A percentile compares a stretch with the other conserved stretches of the same genome.
Evolutionary conservation across 495 filamentous ascomycete genomes (phyloP).

Genomic region (Penicillium tannophilum): DNA sequence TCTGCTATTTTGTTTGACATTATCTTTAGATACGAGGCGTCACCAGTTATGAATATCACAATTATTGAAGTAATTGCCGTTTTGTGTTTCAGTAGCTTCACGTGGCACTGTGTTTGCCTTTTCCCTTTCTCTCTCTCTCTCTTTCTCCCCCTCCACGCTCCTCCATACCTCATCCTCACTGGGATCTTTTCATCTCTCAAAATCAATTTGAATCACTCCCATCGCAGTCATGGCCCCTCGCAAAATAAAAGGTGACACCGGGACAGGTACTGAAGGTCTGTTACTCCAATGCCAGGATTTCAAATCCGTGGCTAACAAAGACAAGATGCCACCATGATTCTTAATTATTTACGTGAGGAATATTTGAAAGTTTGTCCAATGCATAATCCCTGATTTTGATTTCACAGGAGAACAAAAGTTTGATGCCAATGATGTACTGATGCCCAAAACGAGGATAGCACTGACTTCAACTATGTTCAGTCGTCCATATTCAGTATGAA

Average conservation of each 20-base stretch:
- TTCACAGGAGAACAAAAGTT: slow-evolving; percentile 60
- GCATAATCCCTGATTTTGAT: neutral
- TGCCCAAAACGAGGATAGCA: neutral
- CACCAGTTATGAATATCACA: slow-evolving; percentile 12
- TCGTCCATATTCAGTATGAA: slow-evolving; percentile 61
- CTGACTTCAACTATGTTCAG: slow-evolving; percentile 27
- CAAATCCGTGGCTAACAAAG: slow-evolving; percentile 17
- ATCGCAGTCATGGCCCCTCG: slow-evolving; percentile 1
- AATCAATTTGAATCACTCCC: neutral
- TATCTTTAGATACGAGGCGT: slow-evolving; percentile 24
- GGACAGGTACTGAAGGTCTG: slow-evolving; percentile 43
- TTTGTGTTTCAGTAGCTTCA: neutral
- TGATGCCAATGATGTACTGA: slow-evolving; percentile 12
- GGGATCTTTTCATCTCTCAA: neutral
- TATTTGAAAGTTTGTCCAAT: neutral
- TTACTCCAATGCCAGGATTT: neutral
- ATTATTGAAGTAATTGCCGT: slow-evolving; percentile 1
- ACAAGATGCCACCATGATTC: slow-evolving; percentile 39
- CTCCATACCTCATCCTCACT: neutral
- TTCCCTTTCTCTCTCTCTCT: neutral
- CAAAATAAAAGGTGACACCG: slow-evolving; percentile 52
- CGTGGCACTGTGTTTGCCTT: neutral
- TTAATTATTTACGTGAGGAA: slow-evolving; percentile 61
- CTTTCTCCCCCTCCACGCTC: neutral
- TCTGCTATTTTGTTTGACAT: slow-evolving; percentile 14